Evolutionary conservation across 164 flowering plant species (phyloP), one percentile per base, ranked within the genome.

Genomic region (Pachysandra terminalis): DNA sequence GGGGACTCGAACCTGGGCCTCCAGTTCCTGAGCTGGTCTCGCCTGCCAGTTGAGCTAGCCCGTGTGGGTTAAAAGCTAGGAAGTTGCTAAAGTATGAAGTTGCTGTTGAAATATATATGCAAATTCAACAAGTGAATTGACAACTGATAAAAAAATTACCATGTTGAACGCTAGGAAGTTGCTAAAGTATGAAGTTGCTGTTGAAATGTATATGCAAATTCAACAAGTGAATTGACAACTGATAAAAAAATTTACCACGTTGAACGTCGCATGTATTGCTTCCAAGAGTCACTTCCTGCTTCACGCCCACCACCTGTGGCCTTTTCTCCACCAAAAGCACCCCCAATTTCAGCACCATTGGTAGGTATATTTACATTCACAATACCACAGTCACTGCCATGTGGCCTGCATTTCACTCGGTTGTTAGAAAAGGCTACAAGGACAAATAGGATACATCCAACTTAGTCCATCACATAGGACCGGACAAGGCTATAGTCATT

Each of bases 241-340:
- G 16, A n/a, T 56, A 56, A 25, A 13, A 10, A 57, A 56, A 17
- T 26, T 79, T 85, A 93, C 99, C 99, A 96, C 63, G 99, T 96
- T 27, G 99, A 88, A 52, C 99, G 97, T 24, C 99, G 83, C 99
- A 96, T 96, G 66, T 96, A 96, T 68, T 96, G 99, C 80, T 96
- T 96, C 99, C 99, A 96, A 37, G 98, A 93, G 73, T 93, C 98
- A 58, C 99, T 96, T 77, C 99, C 99, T 37, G 99, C 99, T 83
- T 93, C 98, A 73, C 98, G 93, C 57, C 99, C 98, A 70, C 99
- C 99, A 0, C 99, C 99, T 52, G 98, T 96, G 27, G 91, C 99
- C 82, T 96, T 96, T 70, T 93, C 99, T 48, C 99, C 99, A 27
- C 99, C 99, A 81, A 96, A 93, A 74, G 99, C 99, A 68, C 99